Base-by-base conservation (phyloP, 208 protist species). In the Trypanosoma platydactyli region DNA sequence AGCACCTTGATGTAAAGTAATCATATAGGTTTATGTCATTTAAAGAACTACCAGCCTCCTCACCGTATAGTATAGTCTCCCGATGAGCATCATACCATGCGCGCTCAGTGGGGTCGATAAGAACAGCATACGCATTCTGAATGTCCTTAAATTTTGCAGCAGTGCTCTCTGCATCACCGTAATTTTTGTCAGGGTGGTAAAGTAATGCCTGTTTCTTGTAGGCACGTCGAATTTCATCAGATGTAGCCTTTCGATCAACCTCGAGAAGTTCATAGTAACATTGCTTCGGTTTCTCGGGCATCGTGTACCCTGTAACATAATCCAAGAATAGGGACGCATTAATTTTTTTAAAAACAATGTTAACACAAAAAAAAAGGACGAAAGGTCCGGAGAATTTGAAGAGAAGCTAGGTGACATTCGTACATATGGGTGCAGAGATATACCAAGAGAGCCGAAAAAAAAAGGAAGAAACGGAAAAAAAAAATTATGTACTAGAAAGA, bases 151-250 rank as follows among this genome's bases (percentile, higher is more conserved):
- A 97, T 68, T 65, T 73, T 15, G 72, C 53, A 16, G 77, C 86
- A 0, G 89, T 81, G 61, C 85, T 82, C 33, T 94, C 84, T 46
- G 80, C 76, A 68, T 92, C 90, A 29, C 81, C 86, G 62, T 88
- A 92, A 77, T 97, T 97, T 42, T 86, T 86, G 68, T 97, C 93
- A 16, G 93, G 93, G 71, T 97, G 93, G 45, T 93, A 92, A 57
- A 88, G 59, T 15, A 94, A 77, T 15, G 89, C 88, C 56, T 86
- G 81, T 53, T 89, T 88, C 65, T 94, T 93, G 80, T 97, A 96
- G 18, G 93, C 90, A 25, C 60, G 68, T 27, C 87, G 83, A 44
- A 96, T 89, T 59, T 96, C 87, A 27, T 96, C 87, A 33, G 70
- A 58, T 5, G 87, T 86, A 7, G 90, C 87, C 60, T 86, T 91